These are phyloP conservation scores for Penicillium pulvis DNA, from an alignment of 495 filamentous ascomycete genomes.

Conservation along the genomic window DNA sequence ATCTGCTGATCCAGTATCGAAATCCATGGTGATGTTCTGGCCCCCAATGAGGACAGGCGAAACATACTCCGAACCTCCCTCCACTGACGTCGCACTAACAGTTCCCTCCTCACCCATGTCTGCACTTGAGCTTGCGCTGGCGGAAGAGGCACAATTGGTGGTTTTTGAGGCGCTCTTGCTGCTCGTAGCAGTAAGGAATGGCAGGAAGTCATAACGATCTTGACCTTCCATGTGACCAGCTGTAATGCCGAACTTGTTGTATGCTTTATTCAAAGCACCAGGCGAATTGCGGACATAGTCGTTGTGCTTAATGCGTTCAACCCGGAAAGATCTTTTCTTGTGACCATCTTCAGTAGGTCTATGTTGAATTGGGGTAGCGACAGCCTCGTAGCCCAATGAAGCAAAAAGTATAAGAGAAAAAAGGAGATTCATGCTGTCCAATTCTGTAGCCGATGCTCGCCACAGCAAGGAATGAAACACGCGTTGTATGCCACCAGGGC, in stretches of 20 bases:
- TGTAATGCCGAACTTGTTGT: constrained; percentile 61
- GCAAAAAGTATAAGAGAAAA: constrained; percentile 33
- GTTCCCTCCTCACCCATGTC: constrained; percentile 49
- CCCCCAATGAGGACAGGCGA: constrained; percentile 72
- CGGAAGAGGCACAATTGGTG: not conserved
- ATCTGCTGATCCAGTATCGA: constrained; percentile 84
- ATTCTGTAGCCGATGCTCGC: not conserved
- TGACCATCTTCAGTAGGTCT: constrained; percentile 15
- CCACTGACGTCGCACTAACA: constrained; percentile 62
- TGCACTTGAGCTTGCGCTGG: constrained; percentile 17
- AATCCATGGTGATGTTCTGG: constrained; percentile 72
- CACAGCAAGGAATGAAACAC: not conserved
- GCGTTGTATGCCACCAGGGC: not conserved
- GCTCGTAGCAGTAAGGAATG: constrained; percentile 15
- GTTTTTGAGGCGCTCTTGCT: not conserved
- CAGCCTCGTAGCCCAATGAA: constrained; percentile 41
- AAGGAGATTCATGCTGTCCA: constrained; percentile 32
- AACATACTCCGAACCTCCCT: constrained; percentile 68
- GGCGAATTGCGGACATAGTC: constrained; percentile 57
- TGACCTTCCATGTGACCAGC: constrained; percentile 21
- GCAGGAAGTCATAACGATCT: constrained; percentile 41
- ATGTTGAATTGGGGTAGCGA: constrained; percentile 25
- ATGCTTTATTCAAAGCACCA: constrained; percentile 59
- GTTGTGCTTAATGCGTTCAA: constrained; percentile 58
- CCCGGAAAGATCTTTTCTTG: constrained; percentile 55